Conservation (phyloP, 352 stramenopile species). For the Phytopythium oedochilum region DNA sequence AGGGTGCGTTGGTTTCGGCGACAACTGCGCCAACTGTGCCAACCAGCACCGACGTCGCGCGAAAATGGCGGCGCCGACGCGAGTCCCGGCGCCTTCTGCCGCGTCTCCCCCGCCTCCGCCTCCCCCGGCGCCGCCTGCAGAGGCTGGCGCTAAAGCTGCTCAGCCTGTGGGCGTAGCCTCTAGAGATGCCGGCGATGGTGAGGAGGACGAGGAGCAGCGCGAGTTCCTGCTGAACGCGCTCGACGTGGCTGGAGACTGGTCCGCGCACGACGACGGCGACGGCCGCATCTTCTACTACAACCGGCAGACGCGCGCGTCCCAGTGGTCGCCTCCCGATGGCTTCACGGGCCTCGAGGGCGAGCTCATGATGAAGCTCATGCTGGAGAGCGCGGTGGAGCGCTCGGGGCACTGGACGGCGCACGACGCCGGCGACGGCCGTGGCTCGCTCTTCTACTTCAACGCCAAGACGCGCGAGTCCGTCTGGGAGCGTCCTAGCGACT, state of each 20-base stretch:
- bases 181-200: neutral
- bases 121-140: neutral
- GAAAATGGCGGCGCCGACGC: neutral
- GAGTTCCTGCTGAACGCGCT: slow-evolving; percentile 48
- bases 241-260: slow-evolving; percentile 54
- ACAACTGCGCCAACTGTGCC: neutral
- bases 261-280: slow-evolving; percentile 67
- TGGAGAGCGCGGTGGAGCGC: slow-evolving; percentile 59
- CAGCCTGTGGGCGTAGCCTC: too few species aligned
- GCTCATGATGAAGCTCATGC: slow-evolving; percentile 86
- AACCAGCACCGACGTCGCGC: neutral
- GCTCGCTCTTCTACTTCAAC: slow-evolving; percentile 82
- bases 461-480: slow-evolving; percentile 54
- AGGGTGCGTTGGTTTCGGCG: neutral
- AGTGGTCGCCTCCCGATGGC: slow-evolving; percentile 48
- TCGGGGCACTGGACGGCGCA: slow-evolving; percentile 70
- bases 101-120: neutral
- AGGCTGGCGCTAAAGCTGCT: neutral
- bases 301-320: slow-evolving; percentile 30
- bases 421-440: slow-evolving; percentile 63
- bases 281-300: slow-evolving; percentile 81
- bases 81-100: neutral
- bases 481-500: slow-evolving; percentile 69
- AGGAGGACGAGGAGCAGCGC: slow-evolving; percentile 21
- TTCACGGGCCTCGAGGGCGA: slow-evolving; percentile 52